Conservation (phyloP, 371 early-diverging fungal genomes). For the Mucor saturninus region DNA sequence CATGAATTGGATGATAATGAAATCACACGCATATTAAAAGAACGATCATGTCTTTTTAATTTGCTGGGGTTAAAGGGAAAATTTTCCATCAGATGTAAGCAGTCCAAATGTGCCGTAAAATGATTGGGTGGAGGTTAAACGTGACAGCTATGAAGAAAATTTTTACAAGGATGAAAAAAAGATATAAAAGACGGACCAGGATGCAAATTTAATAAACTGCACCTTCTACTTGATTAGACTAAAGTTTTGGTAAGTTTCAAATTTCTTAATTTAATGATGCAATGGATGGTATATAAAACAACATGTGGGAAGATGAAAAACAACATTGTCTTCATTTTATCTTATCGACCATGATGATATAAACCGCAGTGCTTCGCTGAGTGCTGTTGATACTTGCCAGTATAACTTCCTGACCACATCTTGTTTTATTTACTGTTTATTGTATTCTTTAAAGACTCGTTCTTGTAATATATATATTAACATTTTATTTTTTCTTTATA, state of each 20-base stretch:
- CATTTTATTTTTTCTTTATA: background rate
- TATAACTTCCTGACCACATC: slow-evolving; percentile 42
- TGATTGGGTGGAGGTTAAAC: no score
- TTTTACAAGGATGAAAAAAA: background rate
- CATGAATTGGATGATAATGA: no score
- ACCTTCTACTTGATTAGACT: background rate
- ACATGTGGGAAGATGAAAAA: slow-evolving; percentile 29
- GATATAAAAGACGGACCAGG: background rate
- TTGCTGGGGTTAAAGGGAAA: no score
- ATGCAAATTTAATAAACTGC: background rate
- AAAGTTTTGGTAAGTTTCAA: slow-evolving; percentile 1
- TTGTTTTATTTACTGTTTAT: background rate
- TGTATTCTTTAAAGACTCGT: background rate
- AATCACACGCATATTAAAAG: no score
- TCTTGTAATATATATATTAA: background rate
- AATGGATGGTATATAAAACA: background rate
- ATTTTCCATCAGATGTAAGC: no score
- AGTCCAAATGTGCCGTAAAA: no score
- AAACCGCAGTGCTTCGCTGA: slow-evolving; percentile 52
- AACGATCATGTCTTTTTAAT: no score
- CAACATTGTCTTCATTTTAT: slow-evolving; percentile 42
- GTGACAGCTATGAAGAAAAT: no score
- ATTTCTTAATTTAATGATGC: background rate
- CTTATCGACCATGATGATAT: slow-evolving; percentile 50
- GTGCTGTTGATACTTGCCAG: slow-evolving; percentile 53